Conservation (phyloP, 2,329 filamentous ascomycete genomes). For the Whalleya microplaca region DNA sequence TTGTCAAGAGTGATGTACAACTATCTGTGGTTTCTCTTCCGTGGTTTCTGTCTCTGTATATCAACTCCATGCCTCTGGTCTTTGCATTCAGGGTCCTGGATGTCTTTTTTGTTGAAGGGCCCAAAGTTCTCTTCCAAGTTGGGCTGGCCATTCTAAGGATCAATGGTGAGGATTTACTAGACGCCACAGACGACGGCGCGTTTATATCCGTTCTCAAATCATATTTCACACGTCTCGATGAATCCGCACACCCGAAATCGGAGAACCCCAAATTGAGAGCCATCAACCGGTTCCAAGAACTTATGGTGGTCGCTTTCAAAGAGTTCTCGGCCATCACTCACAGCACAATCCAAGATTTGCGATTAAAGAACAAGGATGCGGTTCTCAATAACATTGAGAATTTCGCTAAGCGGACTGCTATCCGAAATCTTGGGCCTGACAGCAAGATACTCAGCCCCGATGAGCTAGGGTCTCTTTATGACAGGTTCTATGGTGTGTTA, state of each 20-base stretch:
- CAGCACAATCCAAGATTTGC: slow-evolving; percentile 84
- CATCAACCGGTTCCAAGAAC: slow-evolving; percentile 93
- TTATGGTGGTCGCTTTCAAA: slow-evolving; percentile 99
- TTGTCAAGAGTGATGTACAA: slow-evolving; percentile 96
- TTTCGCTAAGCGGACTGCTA: slow-evolving; percentile 95
- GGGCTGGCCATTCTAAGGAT: slow-evolving; percentile 95
- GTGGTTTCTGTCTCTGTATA: slow-evolving; percentile 97
- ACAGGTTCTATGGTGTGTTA: slow-evolving; percentile 88
- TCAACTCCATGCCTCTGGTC: slow-evolving; percentile 98
- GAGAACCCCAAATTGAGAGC: slow-evolving; percentile 93
- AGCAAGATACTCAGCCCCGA: slow-evolving; percentile 87
- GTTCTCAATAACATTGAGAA: slow-evolving; percentile 96
- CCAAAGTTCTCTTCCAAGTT: slow-evolving; percentile 96
- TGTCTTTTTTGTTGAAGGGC: slow-evolving; percentile 97
- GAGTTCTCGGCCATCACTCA: slow-evolving; percentile 97
- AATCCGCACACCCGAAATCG: slow-evolving; percentile 93
- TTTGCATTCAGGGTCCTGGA: slow-evolving; percentile 97
- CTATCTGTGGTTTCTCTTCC: slow-evolving; percentile 95
- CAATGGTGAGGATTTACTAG: slow-evolving; percentile 93
- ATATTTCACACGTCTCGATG: slow-evolving; percentile 91
- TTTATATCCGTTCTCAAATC: slow-evolving; percentile 96
- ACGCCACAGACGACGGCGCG: slow-evolving; percentile 90
- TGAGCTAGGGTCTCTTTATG: slow-evolving; percentile 88
- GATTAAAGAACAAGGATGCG: slow-evolving; percentile 89
- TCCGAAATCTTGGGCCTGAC: slow-evolving; percentile 92